Percentiles rank a stretch among this genome's conserved stretches.
Conservation (phyloP, 257 asterid species). For the Mentha longifolia region DNA sequence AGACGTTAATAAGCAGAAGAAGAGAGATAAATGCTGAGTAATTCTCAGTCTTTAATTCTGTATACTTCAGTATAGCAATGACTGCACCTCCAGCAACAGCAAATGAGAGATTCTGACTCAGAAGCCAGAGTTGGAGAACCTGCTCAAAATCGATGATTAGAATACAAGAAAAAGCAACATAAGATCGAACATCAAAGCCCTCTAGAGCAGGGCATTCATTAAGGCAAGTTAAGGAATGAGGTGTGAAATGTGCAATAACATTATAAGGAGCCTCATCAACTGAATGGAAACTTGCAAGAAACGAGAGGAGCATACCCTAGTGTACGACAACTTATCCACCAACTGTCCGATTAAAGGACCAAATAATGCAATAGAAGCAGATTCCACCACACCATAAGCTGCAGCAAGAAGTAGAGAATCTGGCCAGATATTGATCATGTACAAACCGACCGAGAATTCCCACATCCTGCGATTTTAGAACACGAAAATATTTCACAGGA, state of each 20-base stretch:
- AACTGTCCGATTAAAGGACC: constrained; percentile 79
- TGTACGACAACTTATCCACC: constrained; percentile 69
- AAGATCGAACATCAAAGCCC: background rate
- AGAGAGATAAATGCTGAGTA: constrained; percentile 51
- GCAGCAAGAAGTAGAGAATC: constrained; percentile 84
- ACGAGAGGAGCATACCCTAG: constrained; percentile 48
- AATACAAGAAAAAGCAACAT: background rate
- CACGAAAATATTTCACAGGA: background rate
- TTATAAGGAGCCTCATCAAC: background rate
- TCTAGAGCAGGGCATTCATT: background rate
- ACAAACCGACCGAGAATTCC: constrained; percentile 92
- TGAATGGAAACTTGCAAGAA: background rate
- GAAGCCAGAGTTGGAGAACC: constrained; percentile 74
- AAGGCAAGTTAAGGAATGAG: background rate
- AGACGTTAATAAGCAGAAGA: constrained; percentile 55
- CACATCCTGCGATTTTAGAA: constrained; percentile 68
- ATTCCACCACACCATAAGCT: constrained; percentile 80
- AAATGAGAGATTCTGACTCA: constrained; percentile 75
- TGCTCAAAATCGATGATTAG: constrained; percentile 26
- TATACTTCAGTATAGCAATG: constrained; percentile 55
- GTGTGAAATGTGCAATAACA: background rate
- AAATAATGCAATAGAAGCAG: constrained; percentile 69
- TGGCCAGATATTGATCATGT: constrained; percentile 94
- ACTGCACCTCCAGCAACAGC: constrained; percentile 84
- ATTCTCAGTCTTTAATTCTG: constrained; percentile 46